Conservation (phyloP, 2,329 filamentous ascomycete species). For the Diaporthe ampelina region DNA sequence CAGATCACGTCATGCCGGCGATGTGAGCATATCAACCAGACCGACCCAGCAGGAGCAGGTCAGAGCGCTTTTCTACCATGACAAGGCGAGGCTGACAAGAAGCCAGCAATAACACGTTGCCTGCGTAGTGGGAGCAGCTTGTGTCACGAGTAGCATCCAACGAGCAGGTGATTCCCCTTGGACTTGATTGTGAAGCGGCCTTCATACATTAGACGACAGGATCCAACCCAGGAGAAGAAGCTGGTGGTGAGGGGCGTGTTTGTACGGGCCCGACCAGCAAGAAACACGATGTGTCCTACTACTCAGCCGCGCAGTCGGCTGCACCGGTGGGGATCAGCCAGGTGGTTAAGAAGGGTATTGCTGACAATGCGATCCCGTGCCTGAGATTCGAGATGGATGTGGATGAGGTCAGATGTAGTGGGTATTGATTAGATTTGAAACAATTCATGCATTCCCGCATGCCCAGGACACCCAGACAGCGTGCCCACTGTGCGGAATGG, state of each 20-base stretch:
- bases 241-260: background rate
- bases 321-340: no score
- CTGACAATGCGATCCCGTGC: background rate
- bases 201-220: no score
- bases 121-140: no score
- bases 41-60: no score
- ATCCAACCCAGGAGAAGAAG: no score
- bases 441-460: conserved; percentile 14
- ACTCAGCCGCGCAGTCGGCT: background rate
- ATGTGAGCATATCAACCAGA: no score
- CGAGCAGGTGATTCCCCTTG: background rate
- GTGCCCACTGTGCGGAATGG: conserved; percentile 5
- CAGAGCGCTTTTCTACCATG: no score
- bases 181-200: no score
- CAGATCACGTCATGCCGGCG: background rate
- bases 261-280: background rate
- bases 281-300: background rate
- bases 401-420: background rate
- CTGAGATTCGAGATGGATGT: background rate
- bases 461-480: background rate
- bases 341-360: no score
- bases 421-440: conserved; percentile 12
- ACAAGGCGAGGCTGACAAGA: no score
- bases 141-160: background rate
- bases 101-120: no score